A percentile compares a stretch with the other conserved stretches of the same genome.
Conservation (phyloP, 441 rosid species). For the Macaranga tanarius region DNA sequence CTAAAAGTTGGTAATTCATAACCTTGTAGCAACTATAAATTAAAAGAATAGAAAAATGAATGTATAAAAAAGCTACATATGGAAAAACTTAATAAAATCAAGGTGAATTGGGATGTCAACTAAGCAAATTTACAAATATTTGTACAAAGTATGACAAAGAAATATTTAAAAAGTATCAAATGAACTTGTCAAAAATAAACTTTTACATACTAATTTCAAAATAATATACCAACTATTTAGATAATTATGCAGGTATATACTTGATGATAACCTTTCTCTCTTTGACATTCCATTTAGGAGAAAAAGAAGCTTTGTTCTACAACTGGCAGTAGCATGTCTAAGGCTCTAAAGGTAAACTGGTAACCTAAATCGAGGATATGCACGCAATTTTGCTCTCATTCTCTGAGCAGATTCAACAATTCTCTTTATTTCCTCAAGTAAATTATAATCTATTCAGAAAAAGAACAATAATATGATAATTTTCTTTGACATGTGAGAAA, state of each 20-base stretch:
- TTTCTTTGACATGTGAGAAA: background rate
- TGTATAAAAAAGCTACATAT: background rate
- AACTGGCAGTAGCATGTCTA: conserved; percentile 48
- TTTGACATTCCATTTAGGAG: conserved; percentile 72
- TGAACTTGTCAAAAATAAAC: background rate
- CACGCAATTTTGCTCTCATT: conserved; percentile 45
- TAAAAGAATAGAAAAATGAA: too few species aligned
- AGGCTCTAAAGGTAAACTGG: conserved; percentile 42
- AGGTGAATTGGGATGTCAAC: background rate
- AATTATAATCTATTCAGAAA: conserved; percentile 53
- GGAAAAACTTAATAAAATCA: background rate
- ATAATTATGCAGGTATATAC: background rate
- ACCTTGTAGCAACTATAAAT: background rate
- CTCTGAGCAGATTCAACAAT: conserved; percentile 69
- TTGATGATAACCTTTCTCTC: conserved; percentile 47
- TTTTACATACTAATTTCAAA: background rate
- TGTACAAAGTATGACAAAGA: background rate
- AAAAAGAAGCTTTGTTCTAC: conserved; percentile 58
- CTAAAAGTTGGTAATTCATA: background rate
- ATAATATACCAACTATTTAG: background rate
- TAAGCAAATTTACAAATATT: conserved; percentile 1
- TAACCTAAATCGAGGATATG: conserved; percentile 32
- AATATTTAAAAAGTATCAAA: background rate
- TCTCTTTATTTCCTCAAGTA: conserved; percentile 82
- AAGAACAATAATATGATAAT: background rate